Percentiles rank a stretch among this genome's conserved stretches.
Evolutionary conservation across 768 basidiomycete genomes (phyloP).

Genomic region (Lanmaoa pseudosensibilis): DNA sequence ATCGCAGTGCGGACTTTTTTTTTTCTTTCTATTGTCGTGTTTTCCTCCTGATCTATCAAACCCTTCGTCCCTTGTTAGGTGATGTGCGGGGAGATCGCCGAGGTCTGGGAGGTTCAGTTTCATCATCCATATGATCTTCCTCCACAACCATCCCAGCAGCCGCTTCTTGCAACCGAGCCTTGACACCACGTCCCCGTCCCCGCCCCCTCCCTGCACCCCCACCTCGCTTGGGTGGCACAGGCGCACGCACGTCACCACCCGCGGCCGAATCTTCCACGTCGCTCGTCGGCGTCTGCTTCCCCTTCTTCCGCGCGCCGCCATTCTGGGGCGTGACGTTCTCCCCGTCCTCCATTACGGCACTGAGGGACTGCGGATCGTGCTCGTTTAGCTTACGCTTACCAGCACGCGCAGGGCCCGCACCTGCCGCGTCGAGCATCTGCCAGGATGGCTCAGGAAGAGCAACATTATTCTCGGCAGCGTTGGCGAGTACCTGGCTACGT

Average conservation of each 20-base stretch:
- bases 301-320: constrained; percentile 26
- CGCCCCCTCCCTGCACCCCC: constrained; percentile 22
- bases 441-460: constrained; percentile 52
- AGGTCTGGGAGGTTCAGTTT: constrained; percentile 23
- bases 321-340: constrained; percentile 7
- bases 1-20: background rate
- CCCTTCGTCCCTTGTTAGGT: constrained; percentile 33
- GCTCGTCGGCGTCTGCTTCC: constrained; percentile 13
- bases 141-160: constrained; percentile 29
- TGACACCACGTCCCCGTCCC: constrained; percentile 22
- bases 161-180: constrained; percentile 26
- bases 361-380: constrained; percentile 27
- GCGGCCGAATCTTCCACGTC: constrained; percentile 20
- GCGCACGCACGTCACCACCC: constrained; percentile 7
- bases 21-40: background rate
- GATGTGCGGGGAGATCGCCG: constrained; percentile 38
- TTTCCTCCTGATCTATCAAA: constrained; percentile 1
- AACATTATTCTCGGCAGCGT: constrained; percentile 43
- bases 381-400: constrained; percentile 40
- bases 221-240: constrained; percentile 14
- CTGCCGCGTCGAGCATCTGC: constrained; percentile 49
- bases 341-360: constrained; percentile 24
- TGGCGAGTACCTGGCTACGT: constrained; percentile 46
- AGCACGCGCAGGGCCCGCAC: constrained; percentile 26
- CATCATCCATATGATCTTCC: constrained; percentile 30